A percentile compares a stretch with the other conserved stretches of the same genome.
These are phyloP conservation scores for Blastosporella zonata DNA, from an alignment of 1,284 basidiomycete genomes.

Conservation along the genomic window DNA sequence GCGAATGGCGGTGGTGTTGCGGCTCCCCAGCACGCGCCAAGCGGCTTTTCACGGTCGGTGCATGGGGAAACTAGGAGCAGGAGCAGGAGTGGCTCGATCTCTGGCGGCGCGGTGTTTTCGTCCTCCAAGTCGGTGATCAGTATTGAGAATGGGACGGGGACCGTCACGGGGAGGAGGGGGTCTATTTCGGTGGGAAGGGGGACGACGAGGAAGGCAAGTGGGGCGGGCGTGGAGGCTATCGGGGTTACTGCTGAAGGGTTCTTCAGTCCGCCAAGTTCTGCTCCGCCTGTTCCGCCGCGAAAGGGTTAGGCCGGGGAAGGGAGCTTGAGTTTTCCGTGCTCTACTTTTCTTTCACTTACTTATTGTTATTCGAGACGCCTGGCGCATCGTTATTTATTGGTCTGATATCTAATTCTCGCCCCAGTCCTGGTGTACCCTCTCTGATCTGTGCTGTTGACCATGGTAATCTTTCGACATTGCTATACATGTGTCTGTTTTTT, in stretches of 20 bases:
- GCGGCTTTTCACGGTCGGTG: conserved; percentile 28
- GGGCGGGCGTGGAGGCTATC: conserved; percentile 66
- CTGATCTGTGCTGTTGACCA: too few species aligned
- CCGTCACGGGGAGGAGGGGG: conserved; percentile 40
- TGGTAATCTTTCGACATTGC: too few species aligned
- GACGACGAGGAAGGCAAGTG: conserved; percentile 58
- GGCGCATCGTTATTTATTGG: background rate
- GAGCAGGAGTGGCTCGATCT: conserved; percentile 8
- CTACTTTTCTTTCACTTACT: background rate
- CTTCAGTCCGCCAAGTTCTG: conserved; percentile 54
- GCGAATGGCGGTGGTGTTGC: background rate
- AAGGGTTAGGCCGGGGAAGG: background rate
- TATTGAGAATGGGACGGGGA: conserved; percentile 44
- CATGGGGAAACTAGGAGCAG: conserved; percentile 24
- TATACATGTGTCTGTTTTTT: too few species aligned
- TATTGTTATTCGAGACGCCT: conserved; percentile 1
- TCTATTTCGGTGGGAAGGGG: conserved; percentile 63
- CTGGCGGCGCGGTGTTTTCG: conserved; percentile 19
- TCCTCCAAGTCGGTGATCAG: conserved; percentile 57
- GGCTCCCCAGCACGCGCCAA: conserved; percentile 33
- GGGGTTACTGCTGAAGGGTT: conserved; percentile 73
- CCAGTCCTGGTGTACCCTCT: background rate
- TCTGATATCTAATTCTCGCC: background rate
- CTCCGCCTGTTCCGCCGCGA: conserved; percentile 28
- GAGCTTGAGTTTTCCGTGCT: background rate